A percentile compares a stretch with the other conserved stretches of the same genome.
These are phyloP conservation scores for Ilyonectria mors-panacis DNA, from an alignment of 2,329 filamentous ascomycete species.

Conservation along the genomic window DNA sequence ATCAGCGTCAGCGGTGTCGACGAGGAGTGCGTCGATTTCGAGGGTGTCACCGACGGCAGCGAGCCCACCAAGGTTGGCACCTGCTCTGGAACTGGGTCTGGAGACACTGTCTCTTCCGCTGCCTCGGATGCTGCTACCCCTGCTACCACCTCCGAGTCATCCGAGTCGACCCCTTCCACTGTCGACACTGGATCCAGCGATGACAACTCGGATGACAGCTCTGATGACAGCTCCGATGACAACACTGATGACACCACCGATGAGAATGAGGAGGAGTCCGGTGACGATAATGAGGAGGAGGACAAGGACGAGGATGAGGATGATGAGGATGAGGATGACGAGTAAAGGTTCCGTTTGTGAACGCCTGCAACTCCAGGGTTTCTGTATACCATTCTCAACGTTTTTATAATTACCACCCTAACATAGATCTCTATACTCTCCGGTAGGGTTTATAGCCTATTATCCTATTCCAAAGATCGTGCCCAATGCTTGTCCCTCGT, in stretches of 20 bases:
- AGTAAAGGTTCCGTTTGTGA: too few relatives aligned
- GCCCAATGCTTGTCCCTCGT: too few relatives aligned
- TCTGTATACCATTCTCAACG: too few relatives aligned
- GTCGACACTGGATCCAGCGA: slow-evolving; percentile 15
- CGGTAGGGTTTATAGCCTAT: too few relatives aligned
- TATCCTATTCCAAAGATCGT: too few relatives aligned
- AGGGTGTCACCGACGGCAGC: slow-evolving; percentile 45
- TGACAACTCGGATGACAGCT: background rate
- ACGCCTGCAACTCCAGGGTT: too few relatives aligned
- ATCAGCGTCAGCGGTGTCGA: slow-evolving; percentile 37
- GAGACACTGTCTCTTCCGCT: slow-evolving; percentile 14
- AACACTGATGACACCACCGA: too few relatives aligned
- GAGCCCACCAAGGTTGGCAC: slow-evolving; percentile 45
- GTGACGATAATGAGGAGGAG: slow-evolving; percentile 2
- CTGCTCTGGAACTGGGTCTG: slow-evolving; percentile 29
- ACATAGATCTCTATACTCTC: too few relatives aligned
- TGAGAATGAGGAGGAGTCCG: background rate
- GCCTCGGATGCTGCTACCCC: slow-evolving; percentile 1
- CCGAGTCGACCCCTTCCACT: slow-evolving; percentile 7
- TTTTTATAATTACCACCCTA: too few relatives aligned
- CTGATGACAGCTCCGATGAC: background rate
- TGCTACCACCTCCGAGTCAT: background rate
- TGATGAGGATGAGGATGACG: slow-evolving; percentile 9
- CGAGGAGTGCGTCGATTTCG: slow-evolving; percentile 40
- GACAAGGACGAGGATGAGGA: slow-evolving; percentile 8